Percentiles rank a stretch among this genome's conserved stretches.
These are phyloP conservation scores for Parastagonospora nodorum DNA, from an alignment of 2,329 filamentous ascomycete species.

Conservation along the genomic window DNA sequence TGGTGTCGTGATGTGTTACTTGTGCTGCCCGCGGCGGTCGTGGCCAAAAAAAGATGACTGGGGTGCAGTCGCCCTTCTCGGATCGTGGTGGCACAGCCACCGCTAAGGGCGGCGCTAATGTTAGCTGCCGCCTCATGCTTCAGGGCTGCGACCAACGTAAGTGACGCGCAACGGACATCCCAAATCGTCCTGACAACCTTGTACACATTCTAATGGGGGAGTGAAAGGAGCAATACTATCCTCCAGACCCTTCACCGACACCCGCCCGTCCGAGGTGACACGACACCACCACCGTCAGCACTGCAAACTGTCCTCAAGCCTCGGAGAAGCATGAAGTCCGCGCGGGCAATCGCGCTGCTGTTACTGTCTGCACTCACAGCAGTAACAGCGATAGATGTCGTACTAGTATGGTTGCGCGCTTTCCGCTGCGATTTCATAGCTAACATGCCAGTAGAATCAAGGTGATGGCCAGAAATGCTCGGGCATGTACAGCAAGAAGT, in stretches of 20 bases:
- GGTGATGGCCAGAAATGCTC: conserved; percentile 81
- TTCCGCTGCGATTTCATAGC: background rate
- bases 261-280: conserved; percentile 1
- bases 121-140: conserved; percentile 8
- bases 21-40: conserved; percentile 4
- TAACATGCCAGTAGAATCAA: conserved; percentile 65
- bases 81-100: conserved; percentile 18
- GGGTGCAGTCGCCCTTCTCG: conserved; percentile 3
- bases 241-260: background rate
- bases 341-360: conserved; percentile 39
- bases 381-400: conserved; percentile 45
- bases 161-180: conserved; percentile 25
- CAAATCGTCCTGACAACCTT: background rate
- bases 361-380: conserved; percentile 38
- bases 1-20: conserved; percentile 15
- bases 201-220: background rate
- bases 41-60: background rate
- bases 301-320: conserved; percentile 39
- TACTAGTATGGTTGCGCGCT: conserved; percentile 28
- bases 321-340: conserved; percentile 40
- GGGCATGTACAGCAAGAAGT: conserved; percentile 91
- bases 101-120: conserved; percentile 13
- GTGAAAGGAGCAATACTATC: background rate
- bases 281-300: conserved; percentile 14
- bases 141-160: conserved; percentile 1